These are phyloP conservation scores for Curvularia sp. DNA, from an alignment of 2,329 filamentous ascomycete species.

Conservation along the genomic window DNA sequence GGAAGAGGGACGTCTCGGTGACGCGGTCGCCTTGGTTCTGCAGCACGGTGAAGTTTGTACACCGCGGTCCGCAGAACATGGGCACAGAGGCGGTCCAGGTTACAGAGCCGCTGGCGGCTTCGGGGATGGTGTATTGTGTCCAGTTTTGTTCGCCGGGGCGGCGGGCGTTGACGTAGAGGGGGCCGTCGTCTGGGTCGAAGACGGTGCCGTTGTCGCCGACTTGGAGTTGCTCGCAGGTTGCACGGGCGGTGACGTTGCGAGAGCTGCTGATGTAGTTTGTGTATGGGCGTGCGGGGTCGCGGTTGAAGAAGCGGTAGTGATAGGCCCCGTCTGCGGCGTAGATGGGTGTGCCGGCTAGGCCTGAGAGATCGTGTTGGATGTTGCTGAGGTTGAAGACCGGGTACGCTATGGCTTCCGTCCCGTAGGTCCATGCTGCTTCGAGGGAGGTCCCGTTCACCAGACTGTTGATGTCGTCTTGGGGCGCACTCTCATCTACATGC, in stretches of 20 bases:
- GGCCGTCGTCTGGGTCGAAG: background rate
- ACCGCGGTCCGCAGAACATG: slow-evolving; percentile 38
- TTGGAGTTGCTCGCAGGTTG: slow-evolving; percentile 34
- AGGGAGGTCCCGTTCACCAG: slow-evolving; percentile 22
- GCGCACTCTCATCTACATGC: slow-evolving; percentile 18
- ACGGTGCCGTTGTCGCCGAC: slow-evolving; percentile 14
- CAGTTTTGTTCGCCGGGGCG: slow-evolving; percentile 22
- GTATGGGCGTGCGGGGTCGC: slow-evolving; percentile 39
- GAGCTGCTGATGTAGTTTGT: slow-evolving; percentile 37
- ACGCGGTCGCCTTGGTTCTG: slow-evolving; percentile 26
- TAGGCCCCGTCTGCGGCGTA: slow-evolving; percentile 33
- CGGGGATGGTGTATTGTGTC: slow-evolving; percentile 22
- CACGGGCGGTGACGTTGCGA: slow-evolving; percentile 30
- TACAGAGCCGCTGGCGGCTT: slow-evolving; percentile 27
- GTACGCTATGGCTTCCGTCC: slow-evolving; percentile 39
- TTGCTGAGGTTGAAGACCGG: slow-evolving; percentile 24
- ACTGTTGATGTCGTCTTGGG: background rate
- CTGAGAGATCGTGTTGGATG: slow-evolving; percentile 28
- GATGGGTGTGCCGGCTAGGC: slow-evolving; percentile 34
- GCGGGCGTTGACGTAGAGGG: slow-evolving; percentile 26
- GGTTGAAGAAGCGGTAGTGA: slow-evolving; percentile 44
- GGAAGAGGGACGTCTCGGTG: slow-evolving; percentile 30
- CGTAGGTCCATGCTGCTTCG: slow-evolving; percentile 41
- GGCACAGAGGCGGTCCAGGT: slow-evolving; percentile 34
- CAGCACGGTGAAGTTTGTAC: slow-evolving; percentile 45